Conservation (phyloP, 2,329 filamentous ascomycete species). For the Penicillium sp. region DNA sequence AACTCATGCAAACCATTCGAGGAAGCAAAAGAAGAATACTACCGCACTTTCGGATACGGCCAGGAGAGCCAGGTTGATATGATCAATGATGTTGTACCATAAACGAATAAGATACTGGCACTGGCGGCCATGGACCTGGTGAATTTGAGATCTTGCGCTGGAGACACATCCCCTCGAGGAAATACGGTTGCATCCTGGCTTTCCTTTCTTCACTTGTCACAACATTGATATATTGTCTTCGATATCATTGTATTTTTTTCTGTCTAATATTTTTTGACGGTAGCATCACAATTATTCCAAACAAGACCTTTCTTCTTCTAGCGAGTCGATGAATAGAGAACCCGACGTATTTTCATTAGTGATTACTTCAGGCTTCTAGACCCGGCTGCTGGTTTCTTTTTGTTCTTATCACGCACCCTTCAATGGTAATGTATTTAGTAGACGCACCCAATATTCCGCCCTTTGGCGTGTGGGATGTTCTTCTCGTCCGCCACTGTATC, state of each 20-base stretch:
- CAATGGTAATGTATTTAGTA: too few species aligned
- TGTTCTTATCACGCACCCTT: too few species aligned
- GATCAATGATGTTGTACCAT: slow-evolving; percentile 24
- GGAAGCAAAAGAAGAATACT: slow-evolving; percentile 26
- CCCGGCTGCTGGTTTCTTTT: too few species aligned
- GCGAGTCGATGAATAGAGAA: too few species aligned
- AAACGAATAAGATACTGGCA: not conserved
- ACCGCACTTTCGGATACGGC: slow-evolving; percentile 14
- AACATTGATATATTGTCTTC: slow-evolving; percentile 5
- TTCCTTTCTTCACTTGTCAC: slow-evolving; percentile 5
- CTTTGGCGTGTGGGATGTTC: too few species aligned
- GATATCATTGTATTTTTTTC: slow-evolving; percentile 5
- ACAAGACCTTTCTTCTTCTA: not conserved
- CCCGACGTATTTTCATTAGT: too few species aligned
- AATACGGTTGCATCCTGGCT: slow-evolving; percentile 2
- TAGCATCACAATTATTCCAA: not conserved
- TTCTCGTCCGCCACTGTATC: too few species aligned
- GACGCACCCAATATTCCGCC: too few species aligned
- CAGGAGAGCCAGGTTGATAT: slow-evolving; percentile 14
- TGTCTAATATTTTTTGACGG: slow-evolving; percentile 1
- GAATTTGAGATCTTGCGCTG: not conserved
- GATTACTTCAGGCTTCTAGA: too few species aligned
- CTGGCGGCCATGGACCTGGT: not conserved
- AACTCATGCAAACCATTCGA: slow-evolving; percentile 30
- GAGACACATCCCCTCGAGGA: not conserved